Evolutionary conservation across 2,329 filamentous ascomycete species (phyloP), one percentile per base, ranked within the genome.

Genomic region (Sodiomyces alkalinus): DNA sequence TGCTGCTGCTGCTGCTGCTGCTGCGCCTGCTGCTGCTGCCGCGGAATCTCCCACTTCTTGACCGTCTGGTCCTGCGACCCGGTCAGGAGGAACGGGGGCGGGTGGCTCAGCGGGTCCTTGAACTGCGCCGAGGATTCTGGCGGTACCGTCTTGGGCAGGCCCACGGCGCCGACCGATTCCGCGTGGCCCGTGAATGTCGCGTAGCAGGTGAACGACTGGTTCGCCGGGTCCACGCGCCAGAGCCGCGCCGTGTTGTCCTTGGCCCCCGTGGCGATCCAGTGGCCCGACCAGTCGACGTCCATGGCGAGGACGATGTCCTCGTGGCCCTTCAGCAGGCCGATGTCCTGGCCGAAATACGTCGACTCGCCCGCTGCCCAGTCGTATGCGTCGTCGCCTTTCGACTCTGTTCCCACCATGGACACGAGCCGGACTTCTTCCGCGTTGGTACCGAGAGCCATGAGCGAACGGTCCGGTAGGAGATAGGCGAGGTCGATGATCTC

Each of bases 401-500:
- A 25, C 8, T 47, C 49, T 16, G 52, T 40, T 17, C 62, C 60
- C 17, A 53, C 52, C 6, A 90, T 65, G 1, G 83, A 92, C 3
- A 98, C 74, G 32, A 98, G 68, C 26, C 87, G 74, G 29, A 98
- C 71, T 36, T 92, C 86, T 53, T 98, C 90, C 0, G 86, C 82
- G 49, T 98, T 98, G 3, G 87, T 96, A 6, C 87, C 90, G 16
- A 98, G 60, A 5, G 90, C 92, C 36, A 98, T 64, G 28, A 92
- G 57, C 3, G 82, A 87, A 32, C 71, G 73, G 42, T 92, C 77
- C 0, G 75, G 71, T 2, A 90, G 72, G 30, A 96, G 62, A 44
- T 90, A 94, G 17, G 78, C 80, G 19, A 98, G 59, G 47, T 98
- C 92, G 40, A 98, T 94, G 29, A 98, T 85, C 50, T 98, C 90